phyloP scores from a whole-genome alignment of 352 stramenopile species.

The Peronospora farinosa region DNA sequence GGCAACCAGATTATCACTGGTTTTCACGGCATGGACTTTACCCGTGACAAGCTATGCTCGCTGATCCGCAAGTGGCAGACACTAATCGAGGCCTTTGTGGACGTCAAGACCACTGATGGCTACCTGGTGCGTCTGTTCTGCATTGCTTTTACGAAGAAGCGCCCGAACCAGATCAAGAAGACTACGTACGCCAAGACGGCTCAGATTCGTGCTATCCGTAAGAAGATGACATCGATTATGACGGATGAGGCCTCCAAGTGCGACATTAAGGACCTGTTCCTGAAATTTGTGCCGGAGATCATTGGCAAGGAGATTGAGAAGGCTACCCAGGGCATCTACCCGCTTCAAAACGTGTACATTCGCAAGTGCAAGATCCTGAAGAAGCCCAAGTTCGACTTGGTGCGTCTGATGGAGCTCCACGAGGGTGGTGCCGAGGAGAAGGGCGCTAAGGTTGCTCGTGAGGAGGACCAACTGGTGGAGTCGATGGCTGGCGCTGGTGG shows the following conservation, averaged over 20 bases:
- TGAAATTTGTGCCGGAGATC: conserved; percentile 97
- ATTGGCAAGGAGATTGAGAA: conserved; percentile 98
- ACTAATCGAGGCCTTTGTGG: conserved; percentile 98
- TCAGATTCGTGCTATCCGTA: conserved; percentile 95
- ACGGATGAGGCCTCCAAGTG: conserved; percentile 96
- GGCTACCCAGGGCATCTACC: conserved; percentile 96
- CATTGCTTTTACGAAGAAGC: conserved; percentile 99
- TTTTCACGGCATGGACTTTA: conserved; percentile 92
- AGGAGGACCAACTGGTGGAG: conserved; percentile 84
- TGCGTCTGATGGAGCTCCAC: conserved; percentile 99
- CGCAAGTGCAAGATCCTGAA: conserved; percentile 99
- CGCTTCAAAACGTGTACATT: conserved; percentile 99
- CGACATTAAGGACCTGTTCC: conserved; percentile 98
- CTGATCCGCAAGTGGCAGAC: conserved; percentile 99
- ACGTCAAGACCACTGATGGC: conserved; percentile 98
- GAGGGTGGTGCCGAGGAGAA: conserved; percentile 90
- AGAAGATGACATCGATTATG: conserved; percentile 99
- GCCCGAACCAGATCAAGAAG: conserved; percentile 98
- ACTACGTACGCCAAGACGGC: conserved; percentile 98
- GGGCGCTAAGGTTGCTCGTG: conserved; percentile 85
- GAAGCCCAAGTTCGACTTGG: conserved; percentile 99
- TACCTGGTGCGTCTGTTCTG: conserved; percentile 99
- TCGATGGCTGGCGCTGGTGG: conserved; percentile 82
- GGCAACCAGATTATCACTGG: conserved; percentile 81
- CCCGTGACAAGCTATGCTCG: conserved; percentile 98